Conservation (phyloP, 441 rosid genomes). For the Populus hybrid region DNA sequence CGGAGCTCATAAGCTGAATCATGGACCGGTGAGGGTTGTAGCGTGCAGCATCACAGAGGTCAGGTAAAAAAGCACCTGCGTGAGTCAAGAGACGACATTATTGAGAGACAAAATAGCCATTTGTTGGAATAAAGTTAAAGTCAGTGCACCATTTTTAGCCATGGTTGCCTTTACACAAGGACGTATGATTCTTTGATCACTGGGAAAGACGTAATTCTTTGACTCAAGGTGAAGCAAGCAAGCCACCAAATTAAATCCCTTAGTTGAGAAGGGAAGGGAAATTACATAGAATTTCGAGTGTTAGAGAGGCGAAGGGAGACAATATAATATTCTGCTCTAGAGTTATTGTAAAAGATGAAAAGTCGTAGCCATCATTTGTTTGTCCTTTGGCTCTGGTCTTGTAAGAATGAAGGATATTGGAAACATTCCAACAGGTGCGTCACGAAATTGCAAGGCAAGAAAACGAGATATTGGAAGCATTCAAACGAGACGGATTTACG, state of each 20-base stretch:
- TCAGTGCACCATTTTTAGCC: not conserved
- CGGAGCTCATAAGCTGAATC: conserved; percentile 67
- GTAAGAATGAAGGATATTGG: no score
- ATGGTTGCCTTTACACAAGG: not conserved
- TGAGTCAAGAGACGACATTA: not conserved
- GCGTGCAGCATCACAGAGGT: conserved; percentile 56
- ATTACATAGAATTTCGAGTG: no score
- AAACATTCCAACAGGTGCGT: not conserved
- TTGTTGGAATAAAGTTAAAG: not conserved
- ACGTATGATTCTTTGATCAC: not conserved
- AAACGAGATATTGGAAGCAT: no score
- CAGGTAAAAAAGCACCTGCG: conserved; percentile 85
- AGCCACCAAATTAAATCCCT: not conserved
- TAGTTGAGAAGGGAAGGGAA: no score
- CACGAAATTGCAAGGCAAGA: not conserved
- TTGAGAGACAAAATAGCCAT: not conserved
- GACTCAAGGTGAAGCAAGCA: conserved; percentile 22
- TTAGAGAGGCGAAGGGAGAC: no score
- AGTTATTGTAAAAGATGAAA: not conserved
- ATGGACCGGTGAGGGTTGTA: conserved; percentile 64
- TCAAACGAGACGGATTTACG: not conserved
- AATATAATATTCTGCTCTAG: not conserved
- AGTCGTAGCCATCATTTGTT: not conserved
- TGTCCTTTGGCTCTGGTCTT: no score
- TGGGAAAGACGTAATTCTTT: conserved; percentile 3